Conservation (phyloP, 345 rosid genomes). For the Firmiana major region DNA sequence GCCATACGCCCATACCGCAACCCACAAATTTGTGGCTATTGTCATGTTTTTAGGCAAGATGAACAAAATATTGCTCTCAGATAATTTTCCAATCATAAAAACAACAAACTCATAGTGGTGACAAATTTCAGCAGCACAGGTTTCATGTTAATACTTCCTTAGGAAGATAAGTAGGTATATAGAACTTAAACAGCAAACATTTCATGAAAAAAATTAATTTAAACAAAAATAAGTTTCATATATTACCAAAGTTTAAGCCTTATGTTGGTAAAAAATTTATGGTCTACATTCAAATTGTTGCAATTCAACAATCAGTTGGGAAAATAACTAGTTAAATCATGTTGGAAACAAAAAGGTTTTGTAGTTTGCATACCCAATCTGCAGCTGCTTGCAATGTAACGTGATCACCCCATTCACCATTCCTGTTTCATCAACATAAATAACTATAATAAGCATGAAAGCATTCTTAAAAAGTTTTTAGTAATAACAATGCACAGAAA, state of each 20-base stretch:
- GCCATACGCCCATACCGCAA: neutral
- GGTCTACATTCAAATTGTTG: neutral
- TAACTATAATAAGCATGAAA: neutral
- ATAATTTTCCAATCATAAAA: neutral
- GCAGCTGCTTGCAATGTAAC: conserved; percentile 75
- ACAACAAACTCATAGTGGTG: neutral
- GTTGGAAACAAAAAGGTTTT: neutral
- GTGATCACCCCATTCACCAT: conserved; percentile 74
- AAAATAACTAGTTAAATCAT: neutral
- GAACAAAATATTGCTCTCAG: neutral
- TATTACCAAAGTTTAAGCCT: neutral
- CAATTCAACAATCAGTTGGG: neutral
- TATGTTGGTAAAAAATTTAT: neutral
- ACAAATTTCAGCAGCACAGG: neutral
- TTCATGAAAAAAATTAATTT: neutral
- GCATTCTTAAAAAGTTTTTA: neutral
- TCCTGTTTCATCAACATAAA: conserved; percentile 28
- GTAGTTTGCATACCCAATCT: conserved; percentile 37
- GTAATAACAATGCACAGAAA: neutral
- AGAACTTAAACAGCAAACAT: neutral
- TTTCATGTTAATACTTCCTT: neutral
- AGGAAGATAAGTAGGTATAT: neutral
- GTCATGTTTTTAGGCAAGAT: neutral
- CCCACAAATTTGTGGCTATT: neutral
- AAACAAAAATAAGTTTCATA: neutral